These are phyloP conservation scores for Myxozyma sirexii DNA, from an alignment of 805 yeast species.

Conservation along the genomic window DNA sequence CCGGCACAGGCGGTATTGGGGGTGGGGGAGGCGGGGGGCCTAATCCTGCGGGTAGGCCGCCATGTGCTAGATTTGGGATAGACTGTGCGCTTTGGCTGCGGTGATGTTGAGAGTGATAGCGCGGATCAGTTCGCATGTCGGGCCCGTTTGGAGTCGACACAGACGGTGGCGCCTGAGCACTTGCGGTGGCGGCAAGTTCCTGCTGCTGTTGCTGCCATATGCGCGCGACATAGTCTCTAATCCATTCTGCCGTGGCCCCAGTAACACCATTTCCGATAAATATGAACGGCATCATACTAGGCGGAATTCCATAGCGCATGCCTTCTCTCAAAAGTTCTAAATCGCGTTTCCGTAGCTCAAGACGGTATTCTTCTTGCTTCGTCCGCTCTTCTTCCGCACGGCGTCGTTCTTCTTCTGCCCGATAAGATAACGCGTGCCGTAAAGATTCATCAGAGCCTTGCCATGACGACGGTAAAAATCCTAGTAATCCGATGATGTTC, in stretches of 20 bases:
- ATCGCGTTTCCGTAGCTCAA: slow-evolving; percentile 60
- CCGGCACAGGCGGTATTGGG: slow-evolving; percentile 15
- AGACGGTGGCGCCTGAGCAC: slow-evolving; percentile 1
- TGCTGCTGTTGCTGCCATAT: slow-evolving; percentile 33
- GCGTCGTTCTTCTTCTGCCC: slow-evolving; percentile 35
- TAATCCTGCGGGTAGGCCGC: not conserved
- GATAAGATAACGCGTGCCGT: slow-evolving; percentile 31
- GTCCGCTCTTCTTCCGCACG: slow-evolving; percentile 69
- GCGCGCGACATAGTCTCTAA: slow-evolving; percentile 30
- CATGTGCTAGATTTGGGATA: slow-evolving; percentile 5
- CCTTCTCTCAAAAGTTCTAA: slow-evolving; percentile 62
- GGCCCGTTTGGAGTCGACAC: slow-evolving; percentile 7
- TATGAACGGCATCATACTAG: slow-evolving; percentile 59
- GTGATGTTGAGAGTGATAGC: slow-evolving; percentile 20
- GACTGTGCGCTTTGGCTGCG: slow-evolving; percentile 26
- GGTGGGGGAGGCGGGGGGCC: slow-evolving; percentile 22
- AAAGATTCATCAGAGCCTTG: slow-evolving; percentile 33
- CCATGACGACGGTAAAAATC: slow-evolving; percentile 28
- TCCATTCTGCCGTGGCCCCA: slow-evolving; percentile 33
- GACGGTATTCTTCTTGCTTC: slow-evolving; percentile 67
- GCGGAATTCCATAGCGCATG: slow-evolving; percentile 59
- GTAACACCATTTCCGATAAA: slow-evolving; percentile 46
- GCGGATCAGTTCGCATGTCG: slow-evolving; percentile 5
- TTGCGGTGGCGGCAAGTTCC: slow-evolving; percentile 4
- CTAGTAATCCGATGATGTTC: slow-evolving; percentile 14